Evolutionary conservation across 108 stramenopile genomes (phyloP).

Genomic region (Cyclotella cryptica): DNA sequence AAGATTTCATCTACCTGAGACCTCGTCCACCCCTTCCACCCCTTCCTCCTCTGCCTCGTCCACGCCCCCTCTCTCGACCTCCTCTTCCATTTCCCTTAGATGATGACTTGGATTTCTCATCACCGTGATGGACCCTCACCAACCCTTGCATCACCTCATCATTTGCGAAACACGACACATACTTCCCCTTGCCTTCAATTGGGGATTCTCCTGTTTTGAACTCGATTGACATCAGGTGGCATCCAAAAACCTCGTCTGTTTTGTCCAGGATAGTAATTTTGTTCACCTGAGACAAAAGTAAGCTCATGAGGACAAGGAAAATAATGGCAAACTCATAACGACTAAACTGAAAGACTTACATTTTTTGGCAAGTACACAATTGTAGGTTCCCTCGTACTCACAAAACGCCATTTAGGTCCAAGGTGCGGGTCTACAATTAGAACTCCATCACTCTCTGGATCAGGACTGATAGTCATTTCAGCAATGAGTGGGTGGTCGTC

Average conservation of each 20-base stretch:
- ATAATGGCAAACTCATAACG: background rate
- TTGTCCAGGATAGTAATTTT: conserved; percentile 79
- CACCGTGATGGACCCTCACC: conserved; percentile 76
- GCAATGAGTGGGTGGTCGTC: conserved; percentile 85
- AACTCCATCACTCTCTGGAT: conserved; percentile 89
- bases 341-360: conserved; percentile 15
- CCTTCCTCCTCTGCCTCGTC: conserved; percentile 65
- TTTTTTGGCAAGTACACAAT: conserved; percentile 79
- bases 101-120: conserved; percentile 68
- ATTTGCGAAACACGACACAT: conserved; percentile 76
- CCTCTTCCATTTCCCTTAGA: conserved; percentile 39
- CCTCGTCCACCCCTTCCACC: conserved; percentile 58
- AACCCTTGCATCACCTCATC: conserved; percentile 74
- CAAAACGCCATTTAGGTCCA: conserved; percentile 86
- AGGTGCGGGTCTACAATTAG: conserved; percentile 85
- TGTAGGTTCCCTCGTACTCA: conserved; percentile 41
- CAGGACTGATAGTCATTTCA: conserved; percentile 82
- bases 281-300: conserved; percentile 51
- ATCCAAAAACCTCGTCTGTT: conserved; percentile 69
- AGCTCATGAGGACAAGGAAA: background rate
- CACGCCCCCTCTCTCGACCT: conserved; percentile 60
- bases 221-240: conserved; percentile 75
- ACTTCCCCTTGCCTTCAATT: conserved; percentile 60
- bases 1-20: conserved; percentile 12
- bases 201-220: conserved; percentile 83